Conservation (phyloP, 345 rosid species). For the Salix viminalis region DNA sequence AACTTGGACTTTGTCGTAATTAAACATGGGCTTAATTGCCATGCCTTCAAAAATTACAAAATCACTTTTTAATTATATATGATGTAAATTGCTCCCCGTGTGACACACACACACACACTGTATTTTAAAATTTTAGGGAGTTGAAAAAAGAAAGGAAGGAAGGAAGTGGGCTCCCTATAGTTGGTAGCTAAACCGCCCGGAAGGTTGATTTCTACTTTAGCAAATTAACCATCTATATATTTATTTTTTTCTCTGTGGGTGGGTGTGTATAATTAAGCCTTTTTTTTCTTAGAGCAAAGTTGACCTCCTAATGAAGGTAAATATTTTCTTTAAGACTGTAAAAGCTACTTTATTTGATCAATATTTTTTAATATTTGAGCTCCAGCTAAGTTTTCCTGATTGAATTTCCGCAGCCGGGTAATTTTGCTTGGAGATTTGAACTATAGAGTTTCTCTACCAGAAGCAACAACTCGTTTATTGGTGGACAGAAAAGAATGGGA, state of each 20-base stretch:
- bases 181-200: conserved; percentile 13
- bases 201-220: neutral
- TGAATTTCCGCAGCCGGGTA: conserved; percentile 44
- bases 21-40: neutral
- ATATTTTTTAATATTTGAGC: neutral
- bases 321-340: neutral
- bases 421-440: conserved; percentile 76
- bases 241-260: neutral
- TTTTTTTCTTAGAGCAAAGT: conserved; percentile 12
- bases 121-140: conserved; percentile 1
- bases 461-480: conserved; percentile 47
- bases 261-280: neutral
- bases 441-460: conserved; percentile 68
- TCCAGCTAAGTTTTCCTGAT: conserved; percentile 15
- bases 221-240: neutral
- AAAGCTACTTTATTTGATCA: conserved; percentile 3
- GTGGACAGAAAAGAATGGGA: conserved; percentile 61
- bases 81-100: neutral
- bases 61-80: neutral
- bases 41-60: conserved; percentile 15
- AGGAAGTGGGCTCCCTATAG: neutral
- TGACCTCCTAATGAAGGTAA: conserved; percentile 17
- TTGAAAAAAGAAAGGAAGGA: conserved; percentile 9
- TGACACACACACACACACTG: no score
- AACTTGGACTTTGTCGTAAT: conserved; percentile 22